Evolutionary conservation across 176 grass and related monocot species (phyloP).

Genomic region (Carex kokanica): DNA sequence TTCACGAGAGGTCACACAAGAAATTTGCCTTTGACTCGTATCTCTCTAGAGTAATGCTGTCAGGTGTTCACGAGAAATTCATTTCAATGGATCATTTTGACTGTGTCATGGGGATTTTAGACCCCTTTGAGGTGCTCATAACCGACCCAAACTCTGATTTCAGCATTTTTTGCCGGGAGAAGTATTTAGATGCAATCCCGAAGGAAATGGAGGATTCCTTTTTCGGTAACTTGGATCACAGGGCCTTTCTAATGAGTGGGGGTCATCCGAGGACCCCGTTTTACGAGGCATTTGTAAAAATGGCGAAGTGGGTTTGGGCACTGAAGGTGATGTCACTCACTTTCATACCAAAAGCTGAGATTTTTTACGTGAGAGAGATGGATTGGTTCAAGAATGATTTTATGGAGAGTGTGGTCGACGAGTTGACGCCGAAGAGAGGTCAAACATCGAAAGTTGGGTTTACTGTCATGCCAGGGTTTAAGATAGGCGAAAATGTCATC

Average conservation of each 20-base stretch:
- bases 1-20: conserved; percentile 47
- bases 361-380: conserved; percentile 58
- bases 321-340: conserved; percentile 41
- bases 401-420: conserved; percentile 62
- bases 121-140: conserved; percentile 66
- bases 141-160: conserved; percentile 51
- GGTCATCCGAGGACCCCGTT: conserved; percentile 88
- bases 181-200: conserved; percentile 49
- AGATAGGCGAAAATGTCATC: conserved; percentile 61
- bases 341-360: conserved; percentile 62
- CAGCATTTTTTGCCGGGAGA: conserved; percentile 68
- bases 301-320: conserved; percentile 72
- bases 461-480: conserved; percentile 79
- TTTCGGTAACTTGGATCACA: conserved; percentile 71
- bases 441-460: conserved; percentile 52
- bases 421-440: conserved; percentile 25
- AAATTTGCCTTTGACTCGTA: conserved; percentile 68
- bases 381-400: conserved; percentile 41
- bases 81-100: conserved; percentile 44
- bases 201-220: conserved; percentile 64
- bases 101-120: conserved; percentile 43
- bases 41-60: conserved; percentile 57
- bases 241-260: conserved; percentile 48
- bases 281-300: conserved; percentile 56
- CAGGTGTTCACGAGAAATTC: conserved; percentile 14